Evolutionary conservation across 2,329 filamentous ascomycete species (phyloP), one percentile per base, ranked within the genome.

Genomic region (Xylaria sp.): DNA sequence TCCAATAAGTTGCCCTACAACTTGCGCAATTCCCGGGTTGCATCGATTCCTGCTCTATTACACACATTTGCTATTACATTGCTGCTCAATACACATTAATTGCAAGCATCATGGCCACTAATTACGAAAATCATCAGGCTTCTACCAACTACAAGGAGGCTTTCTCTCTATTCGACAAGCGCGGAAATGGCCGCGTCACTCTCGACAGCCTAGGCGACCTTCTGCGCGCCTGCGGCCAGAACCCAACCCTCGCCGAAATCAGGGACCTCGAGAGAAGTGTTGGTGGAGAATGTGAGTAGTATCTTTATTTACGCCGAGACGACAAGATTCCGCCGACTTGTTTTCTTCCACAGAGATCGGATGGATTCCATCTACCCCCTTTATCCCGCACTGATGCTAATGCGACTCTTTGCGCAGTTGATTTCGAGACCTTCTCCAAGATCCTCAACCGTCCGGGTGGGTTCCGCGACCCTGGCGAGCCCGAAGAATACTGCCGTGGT

Each of bases 131-230:
- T 40, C 74, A 74, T 57, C 88, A 91, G 89, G 89, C 89, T 81
- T 90, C 88, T 71, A 98, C 95, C 85, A 98, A 99, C 91, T 99
- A 98, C 93, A 98, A 98, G 88, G 96, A 99, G 91, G 96, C 96
- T 76, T 99, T 99, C 84, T 94, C 94, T 78, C 92, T 99, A 81
- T 99, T 98, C 87, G 96, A 99, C 88, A 98, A 98, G 91, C 95
- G 96, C 82, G 96, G 96, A 80, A 97, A 93, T 80, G 94, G 95
- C 79, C 94, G 94, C 77, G 96, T 98, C 75, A 84, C 92, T 48
- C 86, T 94, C 81, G 92, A 95, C 74, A 92, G 91, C 73, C 89
- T 99, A 66, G 96, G 96, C 75, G 96, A 99, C 81, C 88, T 99
- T 69, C 90, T 99, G 74, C 92, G 96, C 80, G 96, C 96, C 64